Percentiles rank a stretch among this genome's conserved stretches.
Evolutionary conservation across 805 yeast genomes (phyloP).

Genomic region (Yarrowia osloensis): DNA sequence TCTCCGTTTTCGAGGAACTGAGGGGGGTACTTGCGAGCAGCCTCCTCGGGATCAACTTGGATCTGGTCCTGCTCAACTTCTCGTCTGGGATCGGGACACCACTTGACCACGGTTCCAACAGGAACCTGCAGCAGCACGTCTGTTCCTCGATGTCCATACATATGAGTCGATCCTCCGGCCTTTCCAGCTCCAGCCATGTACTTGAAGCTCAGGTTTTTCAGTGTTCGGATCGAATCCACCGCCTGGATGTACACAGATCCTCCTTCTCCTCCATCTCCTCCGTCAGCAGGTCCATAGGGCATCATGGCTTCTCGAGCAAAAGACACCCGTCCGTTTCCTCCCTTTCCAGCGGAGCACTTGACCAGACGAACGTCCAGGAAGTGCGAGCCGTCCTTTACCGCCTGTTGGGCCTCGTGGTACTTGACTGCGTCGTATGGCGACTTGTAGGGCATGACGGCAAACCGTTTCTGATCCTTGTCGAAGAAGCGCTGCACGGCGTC

Average conservation of each 20-base stretch:
- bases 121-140: constrained; percentile 85
- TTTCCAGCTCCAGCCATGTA: constrained; percentile 75
- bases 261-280: constrained; percentile 98
- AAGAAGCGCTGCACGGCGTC: constrained; percentile 19
- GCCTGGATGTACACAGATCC: constrained; percentile 87
- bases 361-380: constrained; percentile 63
- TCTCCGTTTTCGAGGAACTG: constrained; percentile 34
- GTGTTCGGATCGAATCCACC: constrained; percentile 64
- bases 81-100: constrained; percentile 76
- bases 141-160: constrained; percentile 83
- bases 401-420: constrained; percentile 31
- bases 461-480: constrained; percentile 26
- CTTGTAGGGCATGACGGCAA: constrained; percentile 18
- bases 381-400: constrained; percentile 23
- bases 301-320: constrained; percentile 84
- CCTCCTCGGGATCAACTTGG: constrained; percentile 31
- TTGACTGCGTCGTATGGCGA: constrained; percentile 25
- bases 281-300: constrained; percentile 92
- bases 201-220: constrained; percentile 66
- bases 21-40: constrained; percentile 4
- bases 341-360: constrained; percentile 71
- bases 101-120: constrained; percentile 80
- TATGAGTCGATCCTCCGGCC: constrained; percentile 70
- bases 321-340: constrained; percentile 87
- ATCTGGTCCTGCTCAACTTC: constrained; percentile 34